Base-by-base conservation (phyloP, 2,329 filamentous ascomycete genomes). In the Fusarium sulawesiense region DNA sequence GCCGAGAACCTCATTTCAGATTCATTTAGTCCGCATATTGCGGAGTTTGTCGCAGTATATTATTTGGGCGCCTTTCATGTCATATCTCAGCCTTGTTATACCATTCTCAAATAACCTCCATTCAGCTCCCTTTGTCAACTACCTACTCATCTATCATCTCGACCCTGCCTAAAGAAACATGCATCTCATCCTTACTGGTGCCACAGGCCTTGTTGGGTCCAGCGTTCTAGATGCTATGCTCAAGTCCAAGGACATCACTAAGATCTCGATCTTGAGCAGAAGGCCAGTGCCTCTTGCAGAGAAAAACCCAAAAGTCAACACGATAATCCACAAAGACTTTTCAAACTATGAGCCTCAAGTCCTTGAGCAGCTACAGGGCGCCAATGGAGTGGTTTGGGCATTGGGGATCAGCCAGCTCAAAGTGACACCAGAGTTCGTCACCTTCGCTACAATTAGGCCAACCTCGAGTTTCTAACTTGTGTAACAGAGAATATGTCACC, bases 121-220 rank as follows among this genome's bases (percentile, higher is more conserved):
- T 51, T 7, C 34, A n/a, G 18, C 34, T 11, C 10, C n/a, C 18
- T n/a, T 16, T 34, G n/a, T 2, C 7, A 56, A 14, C 11, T 29
- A 29, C 27, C 6, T 29, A 32, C 18, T 29, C 10, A 40, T 10
- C 20, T 40, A 4, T 16, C 25, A 23, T 30, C 18, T 7, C 29
- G 32, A n/a, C 9, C 20, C 20, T 5, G 9, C 13, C 10, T 16
- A 32, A 18, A 23, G 2, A 37, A 30, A n/a, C 25, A 72, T 72
- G 69, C 70, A 72, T 65, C 66, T 72, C 37, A 68, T 72, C 6
- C 69, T 72, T 85, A 80, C 70, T 21, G 66, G 70, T 1, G 69
- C 70, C 25, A 72, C 70, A 3, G 69, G 69, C 40, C 62, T 72
- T 3, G 56, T 72, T 14, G 70, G 70, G 25, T 64, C 70, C 3